Evolutionary conservation across 176 grass and related monocot genomes (phyloP).

Genomic region (Rhynchospora pubera): DNA sequence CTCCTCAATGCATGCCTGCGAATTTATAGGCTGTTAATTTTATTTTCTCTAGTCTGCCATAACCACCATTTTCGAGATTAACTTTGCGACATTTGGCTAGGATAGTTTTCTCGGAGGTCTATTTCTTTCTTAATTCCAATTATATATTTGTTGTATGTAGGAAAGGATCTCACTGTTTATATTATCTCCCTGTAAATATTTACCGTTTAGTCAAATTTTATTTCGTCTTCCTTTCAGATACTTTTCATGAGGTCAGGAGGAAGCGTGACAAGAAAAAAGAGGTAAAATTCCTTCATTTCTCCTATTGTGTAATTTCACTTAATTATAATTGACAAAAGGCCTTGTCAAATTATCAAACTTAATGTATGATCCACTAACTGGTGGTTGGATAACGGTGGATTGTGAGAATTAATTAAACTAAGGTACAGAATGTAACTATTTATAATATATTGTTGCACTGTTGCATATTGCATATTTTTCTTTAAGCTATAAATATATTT

Average conservation of each 20-base stretch:
- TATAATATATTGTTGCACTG: neutral
- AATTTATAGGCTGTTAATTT: neutral
- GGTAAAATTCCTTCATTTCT: constrained; percentile 28
- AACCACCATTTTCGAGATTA: neutral
- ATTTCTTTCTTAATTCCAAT: constrained; percentile 3
- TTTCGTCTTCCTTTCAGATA: constrained; percentile 40
- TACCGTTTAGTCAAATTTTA: neutral
- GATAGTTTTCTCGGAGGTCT: constrained; percentile 12
- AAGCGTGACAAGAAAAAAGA: constrained; percentile 83
- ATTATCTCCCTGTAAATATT: neutral
- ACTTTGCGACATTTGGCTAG: neutral
- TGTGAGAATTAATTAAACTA: neutral
- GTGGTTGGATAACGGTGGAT: neutral
- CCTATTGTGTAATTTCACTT: neutral
- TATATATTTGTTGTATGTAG: neutral
- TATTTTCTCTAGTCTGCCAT: neutral
- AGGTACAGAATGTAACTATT: neutral
- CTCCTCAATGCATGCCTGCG: neutral
- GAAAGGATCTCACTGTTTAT: neutral
- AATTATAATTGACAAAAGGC: neutral
- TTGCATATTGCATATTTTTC: neutral
- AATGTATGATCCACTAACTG: neutral
- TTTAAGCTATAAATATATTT: neutral
- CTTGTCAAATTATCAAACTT: neutral
- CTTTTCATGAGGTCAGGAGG: constrained; percentile 79